phyloP scores from a whole-genome alignment of 75 land plant species.

The Pinus taeda region DNA sequence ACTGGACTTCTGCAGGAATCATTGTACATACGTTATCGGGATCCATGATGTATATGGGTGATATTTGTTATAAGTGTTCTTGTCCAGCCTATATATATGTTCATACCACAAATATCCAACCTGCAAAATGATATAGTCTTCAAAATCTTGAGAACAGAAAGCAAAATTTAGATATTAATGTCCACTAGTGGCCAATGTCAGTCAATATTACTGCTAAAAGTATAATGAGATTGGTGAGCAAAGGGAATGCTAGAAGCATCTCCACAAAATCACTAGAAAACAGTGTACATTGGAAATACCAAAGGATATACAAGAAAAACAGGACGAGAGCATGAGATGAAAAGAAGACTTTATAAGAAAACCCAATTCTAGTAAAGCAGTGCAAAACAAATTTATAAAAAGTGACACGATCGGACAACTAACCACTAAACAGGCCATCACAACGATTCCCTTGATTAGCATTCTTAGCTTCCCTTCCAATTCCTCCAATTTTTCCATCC shows the following conservation, averaged over 20 bases:
- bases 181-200: too few relatives aligned
- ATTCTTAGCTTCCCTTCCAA: slow-evolving; percentile 50
- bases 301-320: neutral
- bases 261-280: too few relatives aligned
- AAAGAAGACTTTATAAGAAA: too few relatives aligned
- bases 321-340: too few relatives aligned
- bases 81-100: slow-evolving; percentile 91
- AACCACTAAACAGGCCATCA: slow-evolving; percentile 53
- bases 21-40: slow-evolving; percentile 80
- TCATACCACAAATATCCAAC: slow-evolving; percentile 95
- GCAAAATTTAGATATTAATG: too few relatives aligned
- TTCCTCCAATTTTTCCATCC: slow-evolving; percentile 98
- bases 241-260: too few relatives aligned
- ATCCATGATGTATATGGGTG: slow-evolving; percentile 99
- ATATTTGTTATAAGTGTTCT: slow-evolving; percentile 73
- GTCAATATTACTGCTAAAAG: too few relatives aligned
- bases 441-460: slow-evolving; percentile 48
- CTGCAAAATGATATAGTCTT: slow-evolving; percentile 31
- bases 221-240: too few relatives aligned
- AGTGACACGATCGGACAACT: slow-evolving; percentile 17
- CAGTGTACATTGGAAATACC: neutral
- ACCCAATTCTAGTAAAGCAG: neutral
- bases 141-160: neutral
- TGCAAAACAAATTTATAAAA: neutral
- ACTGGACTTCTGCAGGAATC: neutral